phyloP scores from a whole-genome alignment of 192 early-diverging fungal species.

The Mortierella antarctica region DNA sequence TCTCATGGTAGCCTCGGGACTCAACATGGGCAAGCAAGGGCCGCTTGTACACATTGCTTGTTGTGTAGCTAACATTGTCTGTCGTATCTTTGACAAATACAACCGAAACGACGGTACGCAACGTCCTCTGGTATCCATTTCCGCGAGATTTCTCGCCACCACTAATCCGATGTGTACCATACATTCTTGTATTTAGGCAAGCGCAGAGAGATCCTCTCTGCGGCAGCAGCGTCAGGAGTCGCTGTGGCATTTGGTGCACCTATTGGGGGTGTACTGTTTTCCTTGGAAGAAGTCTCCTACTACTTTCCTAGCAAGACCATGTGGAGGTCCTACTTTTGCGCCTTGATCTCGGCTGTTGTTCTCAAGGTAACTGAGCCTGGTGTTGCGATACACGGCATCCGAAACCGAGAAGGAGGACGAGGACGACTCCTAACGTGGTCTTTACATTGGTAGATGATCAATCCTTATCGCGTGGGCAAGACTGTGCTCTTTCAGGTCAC shows the following conservation, averaged over 20 bases:
- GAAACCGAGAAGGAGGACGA: not conserved
- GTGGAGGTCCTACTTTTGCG: conserved; percentile 95
- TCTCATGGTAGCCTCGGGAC: conserved; percentile 84
- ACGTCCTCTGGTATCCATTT: not conserved
- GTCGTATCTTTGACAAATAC: conserved; percentile 92
- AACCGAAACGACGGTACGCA: conserved; percentile 79
- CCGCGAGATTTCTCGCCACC: not conserved
- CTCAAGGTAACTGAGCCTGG: conserved; percentile 27
- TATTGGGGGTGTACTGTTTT: conserved; percentile 95
- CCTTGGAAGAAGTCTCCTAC: conserved; percentile 92
- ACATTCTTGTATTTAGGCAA: conserved; percentile 61
- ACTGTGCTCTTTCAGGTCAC: conserved; percentile 89
- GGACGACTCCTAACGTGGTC: not conserved
- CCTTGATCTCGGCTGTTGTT: conserved; percentile 87
- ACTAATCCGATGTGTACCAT: not conserved
- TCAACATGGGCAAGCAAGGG: conserved; percentile 95
- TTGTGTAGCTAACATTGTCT: conserved; percentile 89
- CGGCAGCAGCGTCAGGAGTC: conserved; percentile 92
- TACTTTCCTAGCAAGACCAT: conserved; percentile 96
- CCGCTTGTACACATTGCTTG: conserved; percentile 95
- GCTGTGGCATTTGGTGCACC: conserved; percentile 97
- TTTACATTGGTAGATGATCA: conserved; percentile 66
- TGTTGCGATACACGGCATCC: not conserved
- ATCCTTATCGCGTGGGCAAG: conserved; percentile 86
- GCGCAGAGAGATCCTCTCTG: conserved; percentile 93